phyloP scores from a whole-genome alignment of 495 filamentous ascomycete genomes.

The Penicillium herquei region DNA sequence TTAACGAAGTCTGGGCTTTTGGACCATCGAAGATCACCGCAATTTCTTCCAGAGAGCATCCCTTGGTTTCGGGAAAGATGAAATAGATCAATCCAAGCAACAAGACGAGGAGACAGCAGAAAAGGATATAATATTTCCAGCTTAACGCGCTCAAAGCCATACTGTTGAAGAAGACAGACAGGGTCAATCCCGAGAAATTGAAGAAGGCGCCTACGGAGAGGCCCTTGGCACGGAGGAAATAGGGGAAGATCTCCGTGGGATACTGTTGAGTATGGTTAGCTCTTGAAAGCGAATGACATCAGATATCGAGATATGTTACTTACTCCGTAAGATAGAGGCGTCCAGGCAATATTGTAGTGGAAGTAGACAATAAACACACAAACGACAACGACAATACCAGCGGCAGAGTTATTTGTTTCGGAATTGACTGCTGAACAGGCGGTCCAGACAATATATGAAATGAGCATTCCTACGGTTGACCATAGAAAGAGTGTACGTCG shows the following conservation, averaged over 20 bases:
- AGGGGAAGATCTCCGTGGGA: slow-evolving; percentile 64
- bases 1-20: too few species aligned
- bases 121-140: slow-evolving; percentile 64
- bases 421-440: slow-evolving; percentile 56
- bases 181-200: slow-evolving; percentile 49
- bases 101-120: slow-evolving; percentile 58
- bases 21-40: slow-evolving; percentile 62
- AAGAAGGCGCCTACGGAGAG: slow-evolving; percentile 64
- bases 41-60: slow-evolving; percentile 64
- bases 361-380: slow-evolving; percentile 34
- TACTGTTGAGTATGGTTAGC: too few species aligned
- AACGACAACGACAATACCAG: slow-evolving; percentile 60
- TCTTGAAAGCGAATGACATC: too few species aligned
- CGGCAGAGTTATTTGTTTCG: slow-evolving; percentile 44
- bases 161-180: slow-evolving; percentile 58
- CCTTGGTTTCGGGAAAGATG: slow-evolving; percentile 66
- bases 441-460: slow-evolving; percentile 58
- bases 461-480: slow-evolving; percentile 59
- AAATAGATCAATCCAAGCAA: slow-evolving; percentile 60
- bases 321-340: too few species aligned
- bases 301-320: too few species aligned
- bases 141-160: slow-evolving; percentile 55
- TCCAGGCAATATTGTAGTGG: too few species aligned
- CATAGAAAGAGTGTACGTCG: slow-evolving; percentile 57
- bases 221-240: slow-evolving; percentile 66